phyloP scores from a whole-genome alignment of 1,139 yeast genomes.

The Geotrichum carabidarum region DNA sequence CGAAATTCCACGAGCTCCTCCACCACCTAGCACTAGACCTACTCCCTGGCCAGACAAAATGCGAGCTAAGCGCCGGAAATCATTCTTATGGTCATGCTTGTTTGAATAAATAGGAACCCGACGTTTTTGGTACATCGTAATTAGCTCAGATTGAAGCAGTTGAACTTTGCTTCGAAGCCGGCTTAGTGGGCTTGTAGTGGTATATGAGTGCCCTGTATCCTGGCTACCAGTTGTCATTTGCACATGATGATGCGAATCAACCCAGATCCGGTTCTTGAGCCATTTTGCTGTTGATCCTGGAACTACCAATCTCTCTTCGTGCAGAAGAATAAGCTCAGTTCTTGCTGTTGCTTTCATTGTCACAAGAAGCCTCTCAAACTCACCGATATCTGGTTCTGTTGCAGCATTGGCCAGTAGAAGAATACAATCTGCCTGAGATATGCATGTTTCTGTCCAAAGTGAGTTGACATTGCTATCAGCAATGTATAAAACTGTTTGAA shows the following conservation, averaged over 20 bases:
- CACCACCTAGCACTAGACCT: constrained; percentile 93
- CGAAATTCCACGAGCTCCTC: constrained; percentile 93
- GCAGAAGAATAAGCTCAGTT: constrained; percentile 79
- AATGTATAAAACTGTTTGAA: constrained; percentile 78
- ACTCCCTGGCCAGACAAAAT: constrained; percentile 88
- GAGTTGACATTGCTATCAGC: constrained; percentile 83
- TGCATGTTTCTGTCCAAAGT: constrained; percentile 88
- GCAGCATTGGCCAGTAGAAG: constrained; percentile 44
- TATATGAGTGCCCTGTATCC: not conserved
- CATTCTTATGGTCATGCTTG: constrained; percentile 65
- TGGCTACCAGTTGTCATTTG: constrained; percentile 37
- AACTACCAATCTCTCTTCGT: constrained; percentile 72
- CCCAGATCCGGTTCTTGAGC: constrained; percentile 85
- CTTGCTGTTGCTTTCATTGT: constrained; percentile 80
- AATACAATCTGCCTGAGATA: constrained; percentile 91
- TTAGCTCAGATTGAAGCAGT: constrained; percentile 35
- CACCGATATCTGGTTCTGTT: constrained; percentile 70
- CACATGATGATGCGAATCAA: constrained; percentile 87
- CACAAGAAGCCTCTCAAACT: constrained; percentile 70
- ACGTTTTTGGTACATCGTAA: constrained; percentile 33
- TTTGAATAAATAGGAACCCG: constrained; percentile 40
- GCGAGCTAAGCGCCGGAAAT: constrained; percentile 83
- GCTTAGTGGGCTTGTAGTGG: constrained; percentile 24
- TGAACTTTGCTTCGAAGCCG: constrained; percentile 34
- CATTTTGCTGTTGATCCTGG: constrained; percentile 84